Conservation (phyloP, 495 filamentous ascomycete genomes). For the Umbilicaria muhlenbergii region DNA sequence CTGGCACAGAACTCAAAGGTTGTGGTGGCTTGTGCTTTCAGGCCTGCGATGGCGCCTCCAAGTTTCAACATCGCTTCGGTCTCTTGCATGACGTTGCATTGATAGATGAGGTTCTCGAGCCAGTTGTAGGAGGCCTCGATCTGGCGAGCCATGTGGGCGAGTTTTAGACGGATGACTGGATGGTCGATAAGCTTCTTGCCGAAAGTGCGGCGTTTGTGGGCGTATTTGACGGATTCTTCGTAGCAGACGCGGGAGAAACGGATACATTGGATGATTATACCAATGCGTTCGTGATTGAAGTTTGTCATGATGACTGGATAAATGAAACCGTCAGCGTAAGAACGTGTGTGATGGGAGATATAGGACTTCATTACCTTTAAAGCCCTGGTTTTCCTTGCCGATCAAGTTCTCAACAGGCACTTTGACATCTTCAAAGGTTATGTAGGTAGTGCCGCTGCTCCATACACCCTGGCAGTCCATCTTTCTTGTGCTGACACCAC, state of each 20-base stretch:
- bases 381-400: constrained; percentile 97
- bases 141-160: constrained; percentile 94
- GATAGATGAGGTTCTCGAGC: constrained; percentile 93
- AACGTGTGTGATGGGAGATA: background rate
- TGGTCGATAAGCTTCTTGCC: constrained; percentile 93
- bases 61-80: constrained; percentile 92
- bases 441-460: constrained; percentile 86
- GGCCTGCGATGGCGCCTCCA: constrained; percentile 80
- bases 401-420: constrained; percentile 96
- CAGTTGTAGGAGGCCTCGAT: constrained; percentile 93
- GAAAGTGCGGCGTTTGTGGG: constrained; percentile 89
- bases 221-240: constrained; percentile 91
- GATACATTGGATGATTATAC: constrained; percentile 93
- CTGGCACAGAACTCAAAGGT: constrained; percentile 97
- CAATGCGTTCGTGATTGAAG: constrained; percentile 98
- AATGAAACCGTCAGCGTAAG: constrained; percentile 6
- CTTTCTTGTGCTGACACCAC: constrained; percentile 75
- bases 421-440: constrained; percentile 97
- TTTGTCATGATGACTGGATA: constrained; percentile 79
- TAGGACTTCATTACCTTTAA: constrained; percentile 42
- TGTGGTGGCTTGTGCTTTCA: constrained; percentile 84
- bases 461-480: constrained; percentile 99
- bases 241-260: constrained; percentile 96
- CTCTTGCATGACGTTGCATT: constrained; percentile 83
- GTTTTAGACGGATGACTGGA: constrained; percentile 92